Evolutionary conservation across 1,284 basidiomycete species (phyloP).

Genomic region (Fistulina hepatica): DNA sequence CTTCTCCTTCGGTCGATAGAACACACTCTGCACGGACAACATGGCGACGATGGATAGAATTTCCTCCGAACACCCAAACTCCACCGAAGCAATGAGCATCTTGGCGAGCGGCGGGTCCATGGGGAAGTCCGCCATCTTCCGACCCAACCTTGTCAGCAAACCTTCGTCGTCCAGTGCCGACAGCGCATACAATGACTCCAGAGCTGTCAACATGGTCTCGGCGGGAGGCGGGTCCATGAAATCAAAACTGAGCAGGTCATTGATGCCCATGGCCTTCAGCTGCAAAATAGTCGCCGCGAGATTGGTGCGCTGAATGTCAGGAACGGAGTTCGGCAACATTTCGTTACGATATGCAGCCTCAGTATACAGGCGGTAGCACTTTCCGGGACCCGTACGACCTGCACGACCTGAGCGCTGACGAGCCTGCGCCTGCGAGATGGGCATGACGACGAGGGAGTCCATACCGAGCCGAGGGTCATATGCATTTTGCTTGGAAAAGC

Average conservation of each 20-base stretch:
- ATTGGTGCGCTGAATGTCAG: conserved; percentile 96
- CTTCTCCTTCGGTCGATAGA: conserved; percentile 98
- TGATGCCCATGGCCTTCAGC: conserved; percentile 98
- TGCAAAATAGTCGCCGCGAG: conserved; percentile 88
- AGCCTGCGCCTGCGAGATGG: conserved; percentile 97
- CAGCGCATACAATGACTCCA: conserved; percentile 90
- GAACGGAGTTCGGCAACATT: conserved; percentile 96
- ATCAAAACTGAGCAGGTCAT: conserved; percentile 95
- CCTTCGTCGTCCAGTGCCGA: conserved; percentile 97
- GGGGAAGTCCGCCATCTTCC: conserved; percentile 99
- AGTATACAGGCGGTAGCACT: conserved; percentile 96
- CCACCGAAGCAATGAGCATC: conserved; percentile 98
- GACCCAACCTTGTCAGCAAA: conserved; percentile 82
- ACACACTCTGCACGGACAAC: conserved; percentile 94
- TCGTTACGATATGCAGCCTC: conserved; percentile 97
- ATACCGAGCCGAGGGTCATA: conserved; percentile 96
- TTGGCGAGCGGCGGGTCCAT: conserved; percentile 95
- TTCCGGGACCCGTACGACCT: conserved; percentile 95
- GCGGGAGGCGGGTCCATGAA: conserved; percentile 99
- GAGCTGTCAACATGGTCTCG: conserved; percentile 88
- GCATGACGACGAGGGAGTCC: conserved; percentile 98
- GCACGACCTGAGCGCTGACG: conserved; percentile 93
- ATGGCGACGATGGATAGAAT: conserved; percentile 96
- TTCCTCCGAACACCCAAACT: conserved; percentile 94
- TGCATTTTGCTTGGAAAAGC: conserved; percentile 98